Evolutionary conservation across 2,329 filamentous ascomycete species (phyloP), one percentile per base, ranked within the genome.

Genomic region (Rugonectria rugulosa): DNA sequence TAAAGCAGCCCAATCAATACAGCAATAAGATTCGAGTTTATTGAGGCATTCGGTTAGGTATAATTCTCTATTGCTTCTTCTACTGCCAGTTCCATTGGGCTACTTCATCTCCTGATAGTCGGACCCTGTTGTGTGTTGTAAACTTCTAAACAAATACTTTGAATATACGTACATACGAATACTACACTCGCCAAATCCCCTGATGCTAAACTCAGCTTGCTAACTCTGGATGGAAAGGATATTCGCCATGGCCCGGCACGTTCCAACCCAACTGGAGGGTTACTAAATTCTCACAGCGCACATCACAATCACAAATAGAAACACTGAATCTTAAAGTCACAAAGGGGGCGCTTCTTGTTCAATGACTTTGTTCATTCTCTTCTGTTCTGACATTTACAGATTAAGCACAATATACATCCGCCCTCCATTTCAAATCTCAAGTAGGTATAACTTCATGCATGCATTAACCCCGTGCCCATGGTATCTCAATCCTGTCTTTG

Each of bases 301-400:
- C 20, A 17, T 41, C 37, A 15, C 37, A 41, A n/a, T 23, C n/a
- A 24, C 6, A 26, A 9, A 5, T 6, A 9, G 37, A 8, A 15
- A 11, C 14, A 32, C n/a, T 14, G 10, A 32, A 14, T 32, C 6
- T 32, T 32, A 29, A 32, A 14, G 29, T 32, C 29, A 32, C 29
- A 5, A 10, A 32, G n/a, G n/a, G 10, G 10, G 29, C 12, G 12
- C 29, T 32, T 11, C 5, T 19, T 42, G 29, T 36, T 51, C 24
- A 19, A 34, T n/a, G n/a, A n/a, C n/a, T n/a, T 38, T 56, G 19
- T 55, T 45, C 46, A 56, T 51, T 56, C 46, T 55, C 24, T 49
- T 31, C 37, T 50, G 46, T 51, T 42, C 23, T 45, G 23, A 32
- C 46, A 56, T 56, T 27, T 56, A 56, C 53, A 56, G 17, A 56